phyloP scores from a whole-genome alignment of 176 grass and related monocot species.

The Eremochloa ophiuroides region DNA sequence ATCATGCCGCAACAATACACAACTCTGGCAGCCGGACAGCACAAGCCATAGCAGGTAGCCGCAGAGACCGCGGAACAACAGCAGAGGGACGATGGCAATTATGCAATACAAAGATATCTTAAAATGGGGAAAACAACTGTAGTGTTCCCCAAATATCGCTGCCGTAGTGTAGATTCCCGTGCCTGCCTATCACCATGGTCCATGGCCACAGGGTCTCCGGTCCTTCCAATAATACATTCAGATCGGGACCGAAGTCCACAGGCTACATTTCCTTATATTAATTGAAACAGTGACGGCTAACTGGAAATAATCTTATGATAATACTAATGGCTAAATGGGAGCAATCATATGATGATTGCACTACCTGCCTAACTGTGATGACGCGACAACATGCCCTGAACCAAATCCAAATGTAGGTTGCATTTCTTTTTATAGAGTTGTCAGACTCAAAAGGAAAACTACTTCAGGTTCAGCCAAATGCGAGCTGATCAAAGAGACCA shows the following conservation, averaged over 20 bases:
- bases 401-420: neutral
- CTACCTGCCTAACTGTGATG: neutral
- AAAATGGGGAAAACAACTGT: neutral
- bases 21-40: neutral
- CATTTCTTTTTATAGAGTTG: neutral
- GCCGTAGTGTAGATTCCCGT: neutral
- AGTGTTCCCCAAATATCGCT: neutral
- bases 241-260: neutral
- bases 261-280: neutral
- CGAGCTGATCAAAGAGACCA: neutral
- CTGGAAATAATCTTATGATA: neutral
- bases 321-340: neutral
- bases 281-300: slow-evolving; percentile 4
- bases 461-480: neutral
- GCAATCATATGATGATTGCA: neutral
- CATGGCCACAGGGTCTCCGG: neutral
- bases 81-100: neutral
- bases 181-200: neutral
- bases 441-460: neutral
- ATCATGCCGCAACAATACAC: neutral
- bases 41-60: neutral
- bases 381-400: neutral
- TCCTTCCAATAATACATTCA: neutral
- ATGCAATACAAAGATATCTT: neutral
- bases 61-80: neutral